Base-by-base conservation (phyloP, 192 early-diverging fungal genomes). In the Umbelopsis sp. region DNA sequence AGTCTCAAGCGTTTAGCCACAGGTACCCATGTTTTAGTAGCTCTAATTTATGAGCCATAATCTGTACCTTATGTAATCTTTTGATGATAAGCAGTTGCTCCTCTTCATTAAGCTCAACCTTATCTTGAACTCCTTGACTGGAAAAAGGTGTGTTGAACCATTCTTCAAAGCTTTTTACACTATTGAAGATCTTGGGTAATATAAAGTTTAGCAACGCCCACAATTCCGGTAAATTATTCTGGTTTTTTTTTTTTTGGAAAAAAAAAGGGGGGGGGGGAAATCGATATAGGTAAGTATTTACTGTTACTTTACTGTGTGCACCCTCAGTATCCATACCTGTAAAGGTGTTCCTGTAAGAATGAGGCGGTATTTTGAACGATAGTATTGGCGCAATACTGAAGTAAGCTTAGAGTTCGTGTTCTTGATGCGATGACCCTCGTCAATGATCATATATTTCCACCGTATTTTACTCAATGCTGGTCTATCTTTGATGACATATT, bases 401-500 rank as follows among this genome's bases (percentile, higher is more conserved):
- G 95, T 93, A 32, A 99, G 86, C 77, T 95, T 96, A 7, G 94
- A 94, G 31, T 94, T 83, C 66, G 92, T 80, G 77, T 98, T 99
- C 85, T 99, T 99, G 93, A 99, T 94, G 68, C 98, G 93, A 81
- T 99, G 98, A 70, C 98, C 98, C 80, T 99, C 98, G 75, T 99
- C 98, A 72, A 99, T 96, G 75, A 99, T 98, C 88, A 97, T 92
- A 82, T 98, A 94, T 14, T 98, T 87, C 98, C 98, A 99, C 77
- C 95, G 95, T 72, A 95, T 88, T 78, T 94, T 96, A 71, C 87
- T 83, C 38, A 98, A 80, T 16, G 93, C 81, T 3, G 92, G 88
- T 67, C 91, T 89, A 74, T 98, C 96, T 73, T 92, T 93, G 82
- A 98, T 97, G 56, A 97, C 90, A 83, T 95, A 97, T 84, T 99